Conservation (phyloP, 1,139 yeast genomes). For the Zygosaccharomyces pseudobailii region DNA sequence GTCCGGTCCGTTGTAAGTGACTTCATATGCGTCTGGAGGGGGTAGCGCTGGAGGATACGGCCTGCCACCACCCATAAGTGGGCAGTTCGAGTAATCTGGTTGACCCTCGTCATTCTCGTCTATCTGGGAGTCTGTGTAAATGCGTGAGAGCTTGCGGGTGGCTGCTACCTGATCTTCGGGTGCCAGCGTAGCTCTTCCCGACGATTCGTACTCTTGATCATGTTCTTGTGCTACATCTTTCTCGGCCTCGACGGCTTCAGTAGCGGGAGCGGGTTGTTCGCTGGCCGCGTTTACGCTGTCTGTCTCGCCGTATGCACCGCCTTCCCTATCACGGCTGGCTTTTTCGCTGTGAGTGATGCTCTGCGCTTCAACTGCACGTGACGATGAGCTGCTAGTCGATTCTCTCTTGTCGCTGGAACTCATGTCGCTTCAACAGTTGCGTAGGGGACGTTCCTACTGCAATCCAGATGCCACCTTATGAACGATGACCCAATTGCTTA, state of each 20-base stretch:
- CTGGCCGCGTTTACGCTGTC: background rate
- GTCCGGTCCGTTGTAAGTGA: slow-evolving; percentile 54
- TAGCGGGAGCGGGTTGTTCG: background rate
- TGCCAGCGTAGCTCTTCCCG: background rate
- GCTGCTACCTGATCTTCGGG: slow-evolving; percentile 27
- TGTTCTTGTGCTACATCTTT: background rate
- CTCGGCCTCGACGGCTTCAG: background rate
- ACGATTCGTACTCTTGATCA: background rate
- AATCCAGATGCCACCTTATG: no score
- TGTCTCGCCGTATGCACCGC: background rate
- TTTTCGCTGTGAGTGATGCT: background rate
- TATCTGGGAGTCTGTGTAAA: slow-evolving; percentile 35
- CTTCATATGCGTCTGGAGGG: slow-evolving; percentile 47
- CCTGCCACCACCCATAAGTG: slow-evolving; percentile 55
- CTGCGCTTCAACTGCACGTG: background rate
- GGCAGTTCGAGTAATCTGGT: slow-evolving; percentile 37
- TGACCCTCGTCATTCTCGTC: slow-evolving; percentile 23
- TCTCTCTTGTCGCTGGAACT: background rate
- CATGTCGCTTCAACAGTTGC: background rate
- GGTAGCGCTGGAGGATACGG: slow-evolving; percentile 51
- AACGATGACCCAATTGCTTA: background rate
- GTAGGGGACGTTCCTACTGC: no score
- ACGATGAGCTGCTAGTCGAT: background rate
- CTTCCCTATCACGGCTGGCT: background rate
- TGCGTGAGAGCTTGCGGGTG: slow-evolving; percentile 30